Evolutionary conservation across 495 filamentous ascomycete species (phyloP), one percentile per base, ranked within the genome.

Genomic region (Penicillium cataractarum): DNA sequence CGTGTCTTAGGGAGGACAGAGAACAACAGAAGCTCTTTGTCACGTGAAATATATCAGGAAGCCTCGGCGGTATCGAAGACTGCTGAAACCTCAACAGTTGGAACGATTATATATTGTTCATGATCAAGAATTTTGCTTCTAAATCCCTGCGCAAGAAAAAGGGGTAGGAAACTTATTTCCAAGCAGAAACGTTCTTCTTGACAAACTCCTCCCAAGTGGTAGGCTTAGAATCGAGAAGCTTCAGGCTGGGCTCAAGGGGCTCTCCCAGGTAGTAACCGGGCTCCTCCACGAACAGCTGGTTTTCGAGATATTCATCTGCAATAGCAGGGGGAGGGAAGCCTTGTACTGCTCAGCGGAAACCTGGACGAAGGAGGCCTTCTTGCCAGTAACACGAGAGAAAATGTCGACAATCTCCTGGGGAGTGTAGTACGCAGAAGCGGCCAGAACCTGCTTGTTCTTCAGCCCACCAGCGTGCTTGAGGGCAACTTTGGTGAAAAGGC

Each of bases 221-320:
- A 21, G 68, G 57, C 33, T 59, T 52, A 9, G 33, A 35, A 26
- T 67, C 55, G 17, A 67, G 33, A 26, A 70, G 57, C 13, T 65
- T 52, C 56, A 68, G 31, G 40, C 53, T 71, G 4, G 63, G 62
- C 24, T 65, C 62, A 37, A 71, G 61, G 1, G 42, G 32, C 62
- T 63, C 78, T n/a, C 78, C 79, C 12, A 76, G 74, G 63, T 81
- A 86, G 60, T 87, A 86, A 3, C 82, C 83, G 62, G 71, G 80
- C 4, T 82, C 76, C 31, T 79, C 70, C 57, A 84, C 65, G 46
- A 84, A 70, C 21, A 76, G 67, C 74, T 81, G 77, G 55, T 84
- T 88, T 72, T 87, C 80, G 55, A 82, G 73, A 39, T 83, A 44
- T 68, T 86, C 83, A 40, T 81, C 61, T 15, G 74, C 74, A 3